Percentiles rank a stretch among this genome's conserved stretches.
phyloP scores from a whole-genome alignment of 306 rosid genomes.

The Lathyrus aphaca region DNA sequence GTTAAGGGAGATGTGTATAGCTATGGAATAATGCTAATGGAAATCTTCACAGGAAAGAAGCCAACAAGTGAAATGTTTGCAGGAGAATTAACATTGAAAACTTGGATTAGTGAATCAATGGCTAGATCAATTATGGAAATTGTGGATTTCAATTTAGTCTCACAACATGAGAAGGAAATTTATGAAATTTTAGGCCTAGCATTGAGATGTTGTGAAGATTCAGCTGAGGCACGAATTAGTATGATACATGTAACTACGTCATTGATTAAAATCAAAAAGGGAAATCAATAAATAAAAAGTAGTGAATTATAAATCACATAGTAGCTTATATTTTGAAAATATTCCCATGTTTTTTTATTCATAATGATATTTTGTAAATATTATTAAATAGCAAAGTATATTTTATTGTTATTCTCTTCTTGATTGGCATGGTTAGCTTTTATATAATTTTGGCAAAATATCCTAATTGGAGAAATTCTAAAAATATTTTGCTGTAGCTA shows the following conservation, averaged over 20 bases:
- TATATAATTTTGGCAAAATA: too few species aligned
- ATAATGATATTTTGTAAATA: too few species aligned
- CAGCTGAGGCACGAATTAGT: conserved; percentile 13
- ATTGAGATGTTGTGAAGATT: conserved; percentile 26
- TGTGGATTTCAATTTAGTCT: conserved; percentile 32
- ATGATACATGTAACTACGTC: conserved; percentile 2
- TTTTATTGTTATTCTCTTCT: too few species aligned
- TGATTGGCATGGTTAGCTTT: too few species aligned
- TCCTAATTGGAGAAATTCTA: too few species aligned
- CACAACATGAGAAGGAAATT: conserved; percentile 13
- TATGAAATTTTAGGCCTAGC: not conserved
- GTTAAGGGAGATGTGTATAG: conserved; percentile 41
- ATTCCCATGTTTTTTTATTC: not conserved
- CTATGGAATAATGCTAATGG: conserved; percentile 37
- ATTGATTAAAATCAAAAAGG: conserved; percentile 23
- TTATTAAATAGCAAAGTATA: too few species aligned
- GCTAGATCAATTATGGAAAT: conserved; percentile 13
- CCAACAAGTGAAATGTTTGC: conserved; percentile 38
- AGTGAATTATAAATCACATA: not conserved
- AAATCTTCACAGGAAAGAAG: conserved; percentile 33
- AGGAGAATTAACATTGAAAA: conserved; percentile 22
- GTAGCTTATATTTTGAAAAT: too few species aligned
- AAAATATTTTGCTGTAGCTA: too few species aligned
- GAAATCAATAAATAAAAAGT: not conserved
- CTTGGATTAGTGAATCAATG: conserved; percentile 22